phyloP scores from a whole-genome alignment of 371 early-diverging fungal species.

The Mucor racemosus region DNA sequence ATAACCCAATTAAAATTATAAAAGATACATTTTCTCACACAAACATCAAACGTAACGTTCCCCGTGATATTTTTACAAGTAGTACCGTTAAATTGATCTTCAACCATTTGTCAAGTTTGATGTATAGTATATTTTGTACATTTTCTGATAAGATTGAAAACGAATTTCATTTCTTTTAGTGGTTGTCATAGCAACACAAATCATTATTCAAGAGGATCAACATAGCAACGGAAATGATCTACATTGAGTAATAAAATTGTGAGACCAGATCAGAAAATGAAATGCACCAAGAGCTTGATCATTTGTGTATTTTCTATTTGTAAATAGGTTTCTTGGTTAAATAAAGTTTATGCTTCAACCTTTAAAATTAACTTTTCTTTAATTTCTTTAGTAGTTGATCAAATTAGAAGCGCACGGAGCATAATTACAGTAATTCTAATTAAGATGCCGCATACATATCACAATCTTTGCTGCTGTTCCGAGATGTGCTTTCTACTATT shows the following conservation, averaged over 20 bases:
- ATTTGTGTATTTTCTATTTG: not conserved
- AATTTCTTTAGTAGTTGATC: not conserved
- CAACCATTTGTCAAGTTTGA: constrained; percentile 14
- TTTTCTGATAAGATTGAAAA: not conserved
- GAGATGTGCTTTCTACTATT: not conserved
- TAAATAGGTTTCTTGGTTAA: not conserved
- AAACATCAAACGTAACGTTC: constrained; percentile 9
- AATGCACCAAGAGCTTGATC: not conserved
- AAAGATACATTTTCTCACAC: constrained; percentile 9
- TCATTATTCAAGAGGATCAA: not conserved
- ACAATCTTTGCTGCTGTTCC: not conserved
- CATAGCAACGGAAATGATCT: not conserved
- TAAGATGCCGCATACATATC: constrained; percentile 13
- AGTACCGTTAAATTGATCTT: constrained; percentile 7
- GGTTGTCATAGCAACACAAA: not conserved
- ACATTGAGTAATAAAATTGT: not conserved
- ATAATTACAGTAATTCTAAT: constrained; percentile 15
- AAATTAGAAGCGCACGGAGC: constrained; percentile 24
- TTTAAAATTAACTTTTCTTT: not conserved
- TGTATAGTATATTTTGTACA: not conserved
- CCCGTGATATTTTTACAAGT: constrained; percentile 2
- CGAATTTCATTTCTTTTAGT: not conserved
- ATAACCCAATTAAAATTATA: not conserved
- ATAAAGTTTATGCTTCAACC: not conserved
- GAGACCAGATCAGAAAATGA: constrained; percentile 2